Conservation (phyloP, 1,284 basidiomycete genomes). For the Tylopilus microsporus region DNA sequence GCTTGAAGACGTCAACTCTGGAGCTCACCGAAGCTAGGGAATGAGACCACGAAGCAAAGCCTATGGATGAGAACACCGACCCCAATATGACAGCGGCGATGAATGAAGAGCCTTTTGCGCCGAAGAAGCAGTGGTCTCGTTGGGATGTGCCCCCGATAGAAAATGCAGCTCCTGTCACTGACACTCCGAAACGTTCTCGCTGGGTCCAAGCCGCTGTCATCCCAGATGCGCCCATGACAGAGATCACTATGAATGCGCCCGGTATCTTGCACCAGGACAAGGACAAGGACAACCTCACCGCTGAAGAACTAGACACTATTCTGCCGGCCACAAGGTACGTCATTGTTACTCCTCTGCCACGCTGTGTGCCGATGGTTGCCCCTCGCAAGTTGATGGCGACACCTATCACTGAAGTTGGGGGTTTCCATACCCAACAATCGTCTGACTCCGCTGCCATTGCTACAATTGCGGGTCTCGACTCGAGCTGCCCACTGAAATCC, state of each 20-base stretch:
- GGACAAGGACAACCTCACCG: slow-evolving; percentile 89
- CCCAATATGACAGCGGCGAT: slow-evolving; percentile 48
- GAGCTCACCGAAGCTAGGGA: slow-evolving; percentile 49
- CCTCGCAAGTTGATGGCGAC: slow-evolving; percentile 77
- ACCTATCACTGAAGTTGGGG: slow-evolving; percentile 67
- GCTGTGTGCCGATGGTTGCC: slow-evolving; percentile 81
- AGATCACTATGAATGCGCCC: slow-evolving; percentile 82
- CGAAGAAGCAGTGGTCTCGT: slow-evolving; percentile 87
- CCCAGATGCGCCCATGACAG: slow-evolving; percentile 62
- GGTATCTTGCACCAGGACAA: slow-evolving; percentile 85
- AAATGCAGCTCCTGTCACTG: slow-evolving; percentile 40
- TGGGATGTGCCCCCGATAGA: slow-evolving; percentile 91
- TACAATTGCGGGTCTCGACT: slow-evolving; percentile 86
- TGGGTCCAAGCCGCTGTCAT: slow-evolving; percentile 83
- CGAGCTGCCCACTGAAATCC: slow-evolving; percentile 97
- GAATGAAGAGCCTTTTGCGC: slow-evolving; percentile 61
- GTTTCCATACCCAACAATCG: slow-evolving; percentile 96
- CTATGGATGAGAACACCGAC: slow-evolving; percentile 57
- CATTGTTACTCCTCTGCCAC: slow-evolving; percentile 90
- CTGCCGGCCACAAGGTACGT: slow-evolving; percentile 85
- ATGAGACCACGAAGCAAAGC: slow-evolving; percentile 33
- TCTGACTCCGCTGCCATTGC: slow-evolving; percentile 82
- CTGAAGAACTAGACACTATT: slow-evolving; percentile 91
- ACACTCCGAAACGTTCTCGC: slow-evolving; percentile 78
- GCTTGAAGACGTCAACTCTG: slow-evolving; percentile 62